Percentiles rank a stretch among this genome's conserved stretches.
Evolutionary conservation across 192 early-diverging fungal genomes (phyloP).

Genomic region (Pilobolus umbonatus): DNA sequence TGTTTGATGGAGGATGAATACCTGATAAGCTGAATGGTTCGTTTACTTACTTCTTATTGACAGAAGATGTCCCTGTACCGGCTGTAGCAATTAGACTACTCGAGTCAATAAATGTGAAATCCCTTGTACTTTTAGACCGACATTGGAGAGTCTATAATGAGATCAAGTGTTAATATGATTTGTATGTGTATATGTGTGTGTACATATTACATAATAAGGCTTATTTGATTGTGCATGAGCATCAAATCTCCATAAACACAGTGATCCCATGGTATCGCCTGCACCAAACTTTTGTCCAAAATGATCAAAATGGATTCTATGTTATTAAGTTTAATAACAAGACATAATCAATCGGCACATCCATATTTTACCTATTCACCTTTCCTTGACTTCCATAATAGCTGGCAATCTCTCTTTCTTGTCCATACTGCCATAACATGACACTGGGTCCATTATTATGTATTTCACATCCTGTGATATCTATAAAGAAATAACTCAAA

Average conservation of each 20-base stretch:
- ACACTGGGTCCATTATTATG: conserved; percentile 55
- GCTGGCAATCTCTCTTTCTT: conserved; percentile 57
- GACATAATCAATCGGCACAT: not conserved
- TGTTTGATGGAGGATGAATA: no score
- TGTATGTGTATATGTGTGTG: no score
- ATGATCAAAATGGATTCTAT: conserved; percentile 68
- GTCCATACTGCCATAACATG: conserved; percentile 77
- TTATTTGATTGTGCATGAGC: conserved; percentile 50
- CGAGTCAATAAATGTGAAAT: conserved; percentile 72
- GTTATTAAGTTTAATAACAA: not conserved
- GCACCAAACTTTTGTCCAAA: conserved; percentile 78
- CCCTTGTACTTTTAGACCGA: conserved; percentile 60
- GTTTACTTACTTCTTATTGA: conserved; percentile 30
- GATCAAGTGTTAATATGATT: not conserved
- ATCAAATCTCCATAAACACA: conserved; percentile 77
- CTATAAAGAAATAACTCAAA: conserved; percentile 9
- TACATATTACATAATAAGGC: conserved; percentile 41
- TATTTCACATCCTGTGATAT: conserved; percentile 44
- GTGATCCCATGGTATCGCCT: conserved; percentile 57
- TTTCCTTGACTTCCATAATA: conserved; percentile 49
- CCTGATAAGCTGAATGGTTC: not conserved
- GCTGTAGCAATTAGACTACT: conserved; percentile 69
- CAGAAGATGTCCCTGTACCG: conserved; percentile 58
- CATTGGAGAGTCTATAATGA: conserved; percentile 38
- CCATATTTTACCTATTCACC: conserved; percentile 33